These are phyloP conservation scores for Botrytis porri DNA, from an alignment of 2,329 filamentous ascomycete species.

Conservation along the genomic window DNA sequence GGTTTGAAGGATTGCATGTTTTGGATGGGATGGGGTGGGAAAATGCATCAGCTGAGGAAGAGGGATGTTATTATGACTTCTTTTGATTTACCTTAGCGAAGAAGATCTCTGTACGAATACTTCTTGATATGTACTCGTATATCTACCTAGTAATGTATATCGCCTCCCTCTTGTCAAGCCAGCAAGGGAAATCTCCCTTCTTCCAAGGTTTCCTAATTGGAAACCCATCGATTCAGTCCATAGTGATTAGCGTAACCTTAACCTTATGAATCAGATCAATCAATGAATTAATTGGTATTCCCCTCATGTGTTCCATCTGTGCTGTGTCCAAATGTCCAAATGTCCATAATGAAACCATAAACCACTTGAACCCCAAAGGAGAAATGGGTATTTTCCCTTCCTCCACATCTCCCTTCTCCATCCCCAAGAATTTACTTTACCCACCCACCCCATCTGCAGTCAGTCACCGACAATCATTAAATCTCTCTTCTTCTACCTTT, in stretches of 20 bases:
- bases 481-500: not conserved
- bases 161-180: not conserved
- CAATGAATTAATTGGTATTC: not conserved
- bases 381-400: not conserved
- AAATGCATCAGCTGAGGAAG: conserved; percentile 7
- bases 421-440: not conserved
- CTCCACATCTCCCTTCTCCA: not conserved
- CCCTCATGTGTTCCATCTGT: not conserved
- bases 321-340: not conserved
- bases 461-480: not conserved
- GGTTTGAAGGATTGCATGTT: conserved; percentile 1
- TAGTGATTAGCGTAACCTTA: not conserved
- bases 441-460: not conserved
- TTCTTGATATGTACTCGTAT: not conserved
- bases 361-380: not conserved
- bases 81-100: not conserved
- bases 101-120: not conserved
- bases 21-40: not conserved
- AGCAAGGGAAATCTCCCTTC: not conserved
- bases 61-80: not conserved
- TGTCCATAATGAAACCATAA: too few relatives aligned
- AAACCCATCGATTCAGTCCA: not conserved
- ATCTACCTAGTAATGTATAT: not conserved
- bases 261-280: not conserved
- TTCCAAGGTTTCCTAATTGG: not conserved